Percentiles rank a stretch among this genome's conserved stretches.
phyloP scores from a whole-genome alignment of 192 early-diverging fungal genomes.

The Coemansia reversa region DNA sequence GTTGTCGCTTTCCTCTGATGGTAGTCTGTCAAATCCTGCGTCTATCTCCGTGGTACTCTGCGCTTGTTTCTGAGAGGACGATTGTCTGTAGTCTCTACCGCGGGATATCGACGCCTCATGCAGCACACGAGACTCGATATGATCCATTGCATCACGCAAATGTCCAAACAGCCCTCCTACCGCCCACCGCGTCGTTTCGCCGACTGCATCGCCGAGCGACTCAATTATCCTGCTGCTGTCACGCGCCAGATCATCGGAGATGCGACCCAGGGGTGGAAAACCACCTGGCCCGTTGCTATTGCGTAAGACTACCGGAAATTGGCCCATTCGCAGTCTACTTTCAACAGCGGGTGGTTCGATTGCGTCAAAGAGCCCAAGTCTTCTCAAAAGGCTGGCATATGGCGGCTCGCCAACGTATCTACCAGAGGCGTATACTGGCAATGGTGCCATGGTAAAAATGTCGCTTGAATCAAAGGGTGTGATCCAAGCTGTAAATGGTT shows the following conservation, averaged over 20 bases:
- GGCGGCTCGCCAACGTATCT: constrained; percentile 23
- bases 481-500: constrained; percentile 1
- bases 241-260: constrained; percentile 12
- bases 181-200: constrained; percentile 45
- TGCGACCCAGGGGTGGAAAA: neutral
- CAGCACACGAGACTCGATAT: constrained; percentile 23
- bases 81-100: neutral
- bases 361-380: constrained; percentile 40
- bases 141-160: constrained; percentile 36
- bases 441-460: constrained; percentile 8
- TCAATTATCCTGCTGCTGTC: constrained; percentile 27
- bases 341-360: constrained; percentile 13
- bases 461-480: neutral
- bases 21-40: constrained; percentile 29
- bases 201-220: constrained; percentile 36
- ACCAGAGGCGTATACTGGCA: neutral
- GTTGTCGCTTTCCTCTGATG: constrained; percentile 25
- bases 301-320: constrained; percentile 30
- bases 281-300: neutral
- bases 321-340: constrained; percentile 5
- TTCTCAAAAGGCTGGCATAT: constrained; percentile 35
- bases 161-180: constrained; percentile 42
- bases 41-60: constrained; percentile 19
- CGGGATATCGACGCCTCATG: constrained; percentile 10
- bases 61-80: constrained; percentile 18